Evolutionary conservation across 78 protist genomes (phyloP), one percentile per base, ranked within the genome.

Genomic region (Dictyostelium firmibasis): DNA sequence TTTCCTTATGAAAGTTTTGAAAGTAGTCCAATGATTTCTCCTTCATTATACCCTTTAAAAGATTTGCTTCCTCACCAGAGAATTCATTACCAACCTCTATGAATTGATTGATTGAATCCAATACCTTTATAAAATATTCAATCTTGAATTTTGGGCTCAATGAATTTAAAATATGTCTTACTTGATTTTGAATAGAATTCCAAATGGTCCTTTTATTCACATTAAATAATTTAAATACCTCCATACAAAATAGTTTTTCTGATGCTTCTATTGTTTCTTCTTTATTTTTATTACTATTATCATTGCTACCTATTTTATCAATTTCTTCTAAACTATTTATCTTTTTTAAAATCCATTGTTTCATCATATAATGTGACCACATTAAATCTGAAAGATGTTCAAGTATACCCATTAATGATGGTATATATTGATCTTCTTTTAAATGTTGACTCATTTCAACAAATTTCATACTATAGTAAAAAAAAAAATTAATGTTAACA

Each of bases 401-500:
- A 11, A 89, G 50, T 18, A 89, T 69, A 33, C 57, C 67, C 50
- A 89, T 36, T 38, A 89, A 81, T 67, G 86, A 33, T 23, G 81
- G 47, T 64, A 89, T 85, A 69, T 89, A 89, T 70, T 89, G 94
- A 81, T 89, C 94, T 50, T 89, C 94, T 81, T 89, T 89, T 69
- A 89, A 43, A 11, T 57, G 13, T 81, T 69, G 53, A 69, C 94
- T 81, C 83, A 89, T 62, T 7, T 89, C 94, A 47, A 41, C 77
- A 67, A 89, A 89, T 60, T 62, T 89, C 94, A 89, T 89, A 14
- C 82, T 89, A n/a, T n/a, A n/a, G n/a, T n/a, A n/a, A 13, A 67
- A 23, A 60, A 60, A 4, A 23, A 8, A n/a, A 64, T 16, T 25
- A 64, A 25, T 64, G n/a, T n/a, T n/a, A n/a, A n/a, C n/a, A n/a